These are phyloP conservation scores for Aphanocladium album DNA, from an alignment of 2,329 filamentous ascomycete genomes.

Conservation along the genomic window DNA sequence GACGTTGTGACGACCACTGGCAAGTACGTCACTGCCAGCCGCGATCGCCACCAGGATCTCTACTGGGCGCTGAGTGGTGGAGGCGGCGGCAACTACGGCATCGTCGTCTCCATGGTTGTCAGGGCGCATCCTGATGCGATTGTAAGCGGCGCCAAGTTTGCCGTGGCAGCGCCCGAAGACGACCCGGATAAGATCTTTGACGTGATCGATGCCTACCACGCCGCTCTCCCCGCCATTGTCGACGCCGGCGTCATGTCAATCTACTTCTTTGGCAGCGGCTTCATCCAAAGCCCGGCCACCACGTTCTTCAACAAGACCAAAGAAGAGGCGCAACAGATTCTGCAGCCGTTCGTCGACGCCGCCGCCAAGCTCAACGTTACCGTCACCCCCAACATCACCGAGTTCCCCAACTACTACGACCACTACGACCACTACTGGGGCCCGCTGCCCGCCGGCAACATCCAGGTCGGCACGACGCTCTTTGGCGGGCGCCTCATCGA, in stretches of 20 bases:
- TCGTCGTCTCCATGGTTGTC: conserved; percentile 30
- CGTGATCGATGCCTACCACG: conserved; percentile 16
- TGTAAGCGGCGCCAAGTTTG: neutral
- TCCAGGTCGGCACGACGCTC: conserved; percentile 21
- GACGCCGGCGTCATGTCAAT: conserved; percentile 44
- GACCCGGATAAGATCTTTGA: conserved; percentile 11
- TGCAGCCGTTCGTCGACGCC: conserved; percentile 36
- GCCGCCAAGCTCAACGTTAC: conserved; percentile 17
- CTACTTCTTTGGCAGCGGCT: conserved; percentile 37
- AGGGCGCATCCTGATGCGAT: neutral
- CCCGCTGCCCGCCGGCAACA: conserved; percentile 19
- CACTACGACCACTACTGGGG: conserved; percentile 19
- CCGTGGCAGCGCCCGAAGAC: neutral
- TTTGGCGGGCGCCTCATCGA: conserved; percentile 22
- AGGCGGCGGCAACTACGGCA: conserved; percentile 48
- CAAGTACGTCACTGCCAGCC: conserved; percentile 37
- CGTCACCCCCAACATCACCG: conserved; percentile 16
- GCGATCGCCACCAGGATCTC: conserved; percentile 42
- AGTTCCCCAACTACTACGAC: conserved; percentile 20
- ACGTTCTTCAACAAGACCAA: conserved; percentile 41
- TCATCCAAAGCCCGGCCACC: conserved; percentile 39
- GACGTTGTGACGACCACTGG: conserved; percentile 47
- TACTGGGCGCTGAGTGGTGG: conserved; percentile 56
- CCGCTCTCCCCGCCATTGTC: conserved; percentile 29
- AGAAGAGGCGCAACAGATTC: conserved; percentile 31